A percentile compares a stretch with the other conserved stretches of the same genome.
Conservation (phyloP, 148 eudicot genomes). For the Selenicereus undatus region DNA sequence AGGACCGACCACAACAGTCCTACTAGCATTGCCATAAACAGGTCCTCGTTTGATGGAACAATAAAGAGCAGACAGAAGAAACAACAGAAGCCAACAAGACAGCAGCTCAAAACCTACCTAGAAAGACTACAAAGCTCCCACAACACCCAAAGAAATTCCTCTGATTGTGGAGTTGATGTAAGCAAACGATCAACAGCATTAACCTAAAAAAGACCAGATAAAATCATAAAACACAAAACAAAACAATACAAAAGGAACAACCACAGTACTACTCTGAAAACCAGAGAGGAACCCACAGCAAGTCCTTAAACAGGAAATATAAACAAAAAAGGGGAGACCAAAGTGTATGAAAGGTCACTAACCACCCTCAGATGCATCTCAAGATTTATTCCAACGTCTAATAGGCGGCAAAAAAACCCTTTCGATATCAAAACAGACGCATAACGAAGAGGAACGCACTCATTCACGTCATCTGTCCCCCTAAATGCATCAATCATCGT, state of each 20-base stretch:
- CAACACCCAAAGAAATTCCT: conserved; percentile 77
- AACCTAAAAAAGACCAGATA: conserved; percentile 40
- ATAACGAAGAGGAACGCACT: conserved; percentile 74
- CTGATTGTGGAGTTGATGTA: conserved; percentile 51
- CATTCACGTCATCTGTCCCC: conserved; percentile 49
- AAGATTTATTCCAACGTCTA: conserved; percentile 64
- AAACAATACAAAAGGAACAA: neutral
- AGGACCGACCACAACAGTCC: neutral
- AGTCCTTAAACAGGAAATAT: neutral
- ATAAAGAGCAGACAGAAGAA: conserved; percentile 3
- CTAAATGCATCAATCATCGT: conserved; percentile 64
- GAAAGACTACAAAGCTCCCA: conserved; percentile 97
- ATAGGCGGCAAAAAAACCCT: conserved; percentile 69
- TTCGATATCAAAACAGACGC: conserved; percentile 70
- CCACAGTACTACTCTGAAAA: conserved; percentile 1
- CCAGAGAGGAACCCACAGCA: neutral
- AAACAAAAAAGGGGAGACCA: neutral
- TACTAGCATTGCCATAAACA: neutral
- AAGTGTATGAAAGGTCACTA: conserved; percentile 25
- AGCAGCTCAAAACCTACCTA: conserved; percentile 44
- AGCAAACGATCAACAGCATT: conserved; percentile 71
- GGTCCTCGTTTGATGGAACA: neutral
- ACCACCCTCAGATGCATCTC: conserved; percentile 93
- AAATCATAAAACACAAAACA: conserved; percentile 11
- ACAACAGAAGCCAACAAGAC: conserved; percentile 13